Base-by-base conservation (phyloP, 768 basidiomycete genomes). In the Psilocybe sp. region DNA sequence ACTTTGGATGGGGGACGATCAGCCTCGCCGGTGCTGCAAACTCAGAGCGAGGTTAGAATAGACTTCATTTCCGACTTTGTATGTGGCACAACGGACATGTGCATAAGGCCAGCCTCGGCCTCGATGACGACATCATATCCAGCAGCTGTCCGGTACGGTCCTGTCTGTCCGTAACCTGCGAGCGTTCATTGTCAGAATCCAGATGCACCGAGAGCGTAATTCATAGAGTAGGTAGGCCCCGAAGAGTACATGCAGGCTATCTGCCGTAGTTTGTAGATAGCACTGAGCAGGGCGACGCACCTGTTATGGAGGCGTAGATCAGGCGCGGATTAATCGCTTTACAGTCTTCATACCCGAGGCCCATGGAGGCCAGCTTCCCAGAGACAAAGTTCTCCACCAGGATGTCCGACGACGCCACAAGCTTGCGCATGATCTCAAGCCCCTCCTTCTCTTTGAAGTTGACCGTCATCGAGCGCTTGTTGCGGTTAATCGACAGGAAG, bases 21-120 rank as follows among this genome's bases (percentile, higher is more conserved):
- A 8, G 85, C 77, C 68, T 96, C 95, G 44, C 94, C 94, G 13
- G 94, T 98, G 57, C 89, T 92, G 55, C 23, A 47, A 37, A 46
- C 35, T 46, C 35, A 34, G 39, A 63, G 33, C 28, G 15, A 32
- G 23, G 28, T 53, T 28, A 50, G 40, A 44, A 33, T 19, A 23
- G 32, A 14, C 44, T 6, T 45, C 23, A 16, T 20, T 50, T 15
- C 39, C 20, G 28, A 40, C 41, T 20, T 19, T 15, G 49, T 18
- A 54, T 12, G 42, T 48, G 37, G 35, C 49, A 20, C 14, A 44
- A 73, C 84, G 53, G 38, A 91, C 87, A 94, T 94, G 66, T 94
- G 91, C 92, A 94, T 94, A 44, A 96, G 70, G 9, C 95, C 96
- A 32, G 94, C 92, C 66, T 96, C 93, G 2, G 84, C 93, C 64